phyloP scores from a whole-genome alignment of 148 eudicot genomes.

The Heliamphora exappendiculata region DNA sequence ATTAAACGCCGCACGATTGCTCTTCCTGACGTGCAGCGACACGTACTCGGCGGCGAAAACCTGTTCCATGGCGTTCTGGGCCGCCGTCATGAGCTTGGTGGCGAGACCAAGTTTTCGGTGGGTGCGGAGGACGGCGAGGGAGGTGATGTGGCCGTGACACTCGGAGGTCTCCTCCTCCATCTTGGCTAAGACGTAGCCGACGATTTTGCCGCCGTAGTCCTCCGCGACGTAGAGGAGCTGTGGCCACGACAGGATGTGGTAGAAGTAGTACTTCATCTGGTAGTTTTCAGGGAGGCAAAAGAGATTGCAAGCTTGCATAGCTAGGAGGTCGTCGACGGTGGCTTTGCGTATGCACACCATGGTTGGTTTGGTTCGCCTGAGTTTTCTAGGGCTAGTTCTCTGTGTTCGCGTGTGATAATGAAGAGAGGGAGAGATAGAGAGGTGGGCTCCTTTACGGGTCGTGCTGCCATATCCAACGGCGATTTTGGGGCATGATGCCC shows the following conservation, averaged over 20 bases:
- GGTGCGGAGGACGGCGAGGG: conserved; percentile 77
- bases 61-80: conserved; percentile 87
- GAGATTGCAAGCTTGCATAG: conserved; percentile 87
- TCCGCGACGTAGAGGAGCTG: conserved; percentile 87
- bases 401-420: too few species aligned
- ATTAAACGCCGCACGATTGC: conserved; percentile 81
- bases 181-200: conserved; percentile 81
- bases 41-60: conserved; percentile 68
- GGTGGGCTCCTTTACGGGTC: too few species aligned
- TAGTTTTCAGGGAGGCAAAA: conserved; percentile 87
- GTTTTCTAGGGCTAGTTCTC: conserved; percentile 15
- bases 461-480: too few species aligned
- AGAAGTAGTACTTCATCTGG: conserved; percentile 91
- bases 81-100: conserved; percentile 95
- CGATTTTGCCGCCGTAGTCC: conserved; percentile 80
- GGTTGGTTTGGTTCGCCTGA: conserved; percentile 10
- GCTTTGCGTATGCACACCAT: conserved; percentile 96
- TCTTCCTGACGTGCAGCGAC: conserved; percentile 79
- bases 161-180: conserved; percentile 91
- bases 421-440: too few species aligned
- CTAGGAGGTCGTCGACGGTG: conserved; percentile 68
- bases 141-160: conserved; percentile 91
- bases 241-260: conserved; percentile 94
- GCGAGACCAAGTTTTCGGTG: conserved; percentile 84
- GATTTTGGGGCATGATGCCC: too few species aligned